A percentile compares a stretch with the other conserved stretches of the same genome.
phyloP scores from a whole-genome alignment of 805 yeast species.

The Wickerhamomyces bovis region DNA sequence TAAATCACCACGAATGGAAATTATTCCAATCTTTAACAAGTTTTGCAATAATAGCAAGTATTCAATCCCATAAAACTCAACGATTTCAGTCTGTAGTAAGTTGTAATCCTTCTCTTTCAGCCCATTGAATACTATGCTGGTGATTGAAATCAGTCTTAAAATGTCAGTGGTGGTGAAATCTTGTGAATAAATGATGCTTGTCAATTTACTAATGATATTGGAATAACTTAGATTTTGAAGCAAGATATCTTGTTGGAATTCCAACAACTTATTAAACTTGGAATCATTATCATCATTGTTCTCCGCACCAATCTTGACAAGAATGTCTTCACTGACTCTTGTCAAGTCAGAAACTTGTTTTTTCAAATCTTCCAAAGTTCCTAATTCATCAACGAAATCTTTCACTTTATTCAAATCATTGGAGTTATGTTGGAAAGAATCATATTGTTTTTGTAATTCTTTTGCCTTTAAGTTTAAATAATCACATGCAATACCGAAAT shows the following conservation, averaged over 20 bases:
- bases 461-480: slow-evolving; percentile 66
- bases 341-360: slow-evolving; percentile 69
- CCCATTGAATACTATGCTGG: slow-evolving; percentile 64
- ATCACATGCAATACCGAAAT: slow-evolving; percentile 77
- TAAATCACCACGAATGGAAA: slow-evolving; percentile 26
- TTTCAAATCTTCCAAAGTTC: slow-evolving; percentile 61
- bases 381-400: slow-evolving; percentile 63
- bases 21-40: slow-evolving; percentile 42
- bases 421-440: slow-evolving; percentile 41
- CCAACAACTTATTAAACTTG: slow-evolving; percentile 27
- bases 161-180: slow-evolving; percentile 37
- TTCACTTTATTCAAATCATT: slow-evolving; percentile 43
- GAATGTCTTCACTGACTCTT: slow-evolving; percentile 57
- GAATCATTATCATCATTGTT: slow-evolving; percentile 12
- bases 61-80: slow-evolving; percentile 60
- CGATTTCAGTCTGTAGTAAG: slow-evolving; percentile 44
- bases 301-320: slow-evolving; percentile 37
- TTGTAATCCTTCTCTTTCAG: slow-evolving; percentile 58
- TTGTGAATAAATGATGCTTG: slow-evolving; percentile 41
- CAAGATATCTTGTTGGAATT: slow-evolving; percentile 66
- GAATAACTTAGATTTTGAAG: slow-evolving; percentile 42
- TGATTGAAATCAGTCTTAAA: slow-evolving; percentile 48
- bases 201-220: slow-evolving; percentile 30
- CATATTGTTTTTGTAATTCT: slow-evolving; percentile 62
- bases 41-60: slow-evolving; percentile 42